A percentile compares a stretch with the other conserved stretches of the same genome.
Conservation (phyloP, 768 basidiomycete genomes). For the Russula compacta region DNA sequence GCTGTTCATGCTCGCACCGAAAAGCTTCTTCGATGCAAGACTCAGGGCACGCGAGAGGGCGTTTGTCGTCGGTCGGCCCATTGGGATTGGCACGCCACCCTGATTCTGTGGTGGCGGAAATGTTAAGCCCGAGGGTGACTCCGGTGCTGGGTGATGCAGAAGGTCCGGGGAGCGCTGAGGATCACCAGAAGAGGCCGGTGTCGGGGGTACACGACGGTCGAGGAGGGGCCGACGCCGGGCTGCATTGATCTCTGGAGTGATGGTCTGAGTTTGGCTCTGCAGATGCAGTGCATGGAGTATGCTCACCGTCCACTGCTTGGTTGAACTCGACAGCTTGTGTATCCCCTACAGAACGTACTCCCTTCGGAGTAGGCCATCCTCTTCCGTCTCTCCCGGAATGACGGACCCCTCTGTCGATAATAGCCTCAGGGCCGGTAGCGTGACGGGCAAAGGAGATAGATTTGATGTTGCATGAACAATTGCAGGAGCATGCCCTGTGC, state of each 20-base stretch:
- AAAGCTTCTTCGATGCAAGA: constrained; percentile 73
- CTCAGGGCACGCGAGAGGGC: constrained; percentile 73
- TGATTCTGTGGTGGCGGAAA: constrained; percentile 59
- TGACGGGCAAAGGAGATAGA: background rate
- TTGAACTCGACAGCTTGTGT: constrained; percentile 86
- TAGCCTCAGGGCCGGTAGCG: constrained; percentile 18
- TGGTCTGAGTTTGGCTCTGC: constrained; percentile 6
- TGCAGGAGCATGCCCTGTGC: background rate
- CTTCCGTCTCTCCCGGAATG: constrained; percentile 78
- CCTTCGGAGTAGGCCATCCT: constrained; percentile 66
- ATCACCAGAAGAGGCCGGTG: constrained; percentile 42
- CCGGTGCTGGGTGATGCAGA: constrained; percentile 23
- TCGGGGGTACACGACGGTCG: constrained; percentile 37
- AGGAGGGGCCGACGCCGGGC: constrained; percentile 50
- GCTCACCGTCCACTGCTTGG: constrained; percentile 79
- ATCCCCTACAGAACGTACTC: constrained; percentile 93
- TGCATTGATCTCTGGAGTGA: constrained; percentile 49
- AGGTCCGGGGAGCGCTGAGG: constrained; percentile 32
- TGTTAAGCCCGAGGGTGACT: constrained; percentile 29
- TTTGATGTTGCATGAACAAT: background rate
- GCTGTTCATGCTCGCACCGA: constrained; percentile 43
- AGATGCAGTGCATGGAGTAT: background rate
- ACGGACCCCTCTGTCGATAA: constrained; percentile 51
- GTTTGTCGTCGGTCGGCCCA: constrained; percentile 58
- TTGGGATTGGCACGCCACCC: constrained; percentile 48